phyloP scores from a whole-genome alignment of 495 filamentous ascomycete genomes.

The Penicillium diatomitis region DNA sequence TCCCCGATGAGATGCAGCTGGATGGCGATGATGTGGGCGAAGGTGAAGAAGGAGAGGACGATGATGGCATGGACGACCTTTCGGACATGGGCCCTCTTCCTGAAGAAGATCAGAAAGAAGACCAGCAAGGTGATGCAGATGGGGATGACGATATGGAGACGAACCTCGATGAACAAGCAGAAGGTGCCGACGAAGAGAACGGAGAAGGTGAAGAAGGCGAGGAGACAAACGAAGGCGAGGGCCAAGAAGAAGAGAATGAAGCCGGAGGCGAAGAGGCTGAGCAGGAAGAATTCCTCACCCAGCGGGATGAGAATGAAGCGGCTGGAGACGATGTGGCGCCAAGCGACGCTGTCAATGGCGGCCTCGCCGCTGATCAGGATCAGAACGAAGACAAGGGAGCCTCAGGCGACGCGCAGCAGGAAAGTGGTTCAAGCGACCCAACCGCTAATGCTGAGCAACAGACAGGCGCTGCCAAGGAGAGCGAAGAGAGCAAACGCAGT shows the following conservation, averaged over 20 bases:
- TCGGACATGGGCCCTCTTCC: constrained; percentile 55
- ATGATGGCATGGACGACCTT: constrained; percentile 66
- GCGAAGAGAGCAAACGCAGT: constrained; percentile 36
- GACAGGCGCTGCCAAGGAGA: constrained; percentile 32
- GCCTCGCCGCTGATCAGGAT: constrained; percentile 36
- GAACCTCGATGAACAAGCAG: constrained; percentile 24
- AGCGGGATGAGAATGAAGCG: constrained; percentile 34
- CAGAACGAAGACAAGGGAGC: constrained; percentile 55
- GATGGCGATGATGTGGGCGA: constrained; percentile 55
- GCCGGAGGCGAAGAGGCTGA: constrained; percentile 41
- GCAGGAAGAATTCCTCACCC: constrained; percentile 33
- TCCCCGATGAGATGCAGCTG: constrained; percentile 62
- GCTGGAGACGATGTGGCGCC: constrained; percentile 41
- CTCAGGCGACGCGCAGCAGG: constrained; percentile 54
- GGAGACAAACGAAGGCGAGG: constrained; percentile 30
- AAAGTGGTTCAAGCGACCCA: constrained; percentile 38
- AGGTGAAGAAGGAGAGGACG: constrained; percentile 54
- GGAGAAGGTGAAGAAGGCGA: constrained; percentile 26
- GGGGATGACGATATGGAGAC: constrained; percentile 34
- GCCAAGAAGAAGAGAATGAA: constrained; percentile 48
- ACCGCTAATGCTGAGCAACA: constrained; percentile 35
- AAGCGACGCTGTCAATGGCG: constrained; percentile 38
- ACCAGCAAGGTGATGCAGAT: constrained; percentile 26
- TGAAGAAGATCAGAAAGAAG: constrained; percentile 28
- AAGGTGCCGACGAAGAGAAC: constrained; percentile 31